Conservation (phyloP, 2,329 filamentous ascomycete species). For the Metarhizium anisopliae region DNA sequence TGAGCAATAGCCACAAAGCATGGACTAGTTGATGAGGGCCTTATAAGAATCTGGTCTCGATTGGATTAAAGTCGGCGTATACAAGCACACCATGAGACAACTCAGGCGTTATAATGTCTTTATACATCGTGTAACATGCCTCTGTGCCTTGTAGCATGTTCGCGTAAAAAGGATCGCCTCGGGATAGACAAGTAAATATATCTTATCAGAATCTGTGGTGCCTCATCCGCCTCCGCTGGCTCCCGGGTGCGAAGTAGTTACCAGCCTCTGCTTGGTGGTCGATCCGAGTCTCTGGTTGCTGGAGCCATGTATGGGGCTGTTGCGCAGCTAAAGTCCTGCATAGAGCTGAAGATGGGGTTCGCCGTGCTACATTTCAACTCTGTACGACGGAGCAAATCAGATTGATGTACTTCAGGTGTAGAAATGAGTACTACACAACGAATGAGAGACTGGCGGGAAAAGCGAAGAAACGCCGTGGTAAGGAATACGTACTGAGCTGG, state of each 20-base stretch:
- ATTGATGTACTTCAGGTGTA: too few relatives aligned
- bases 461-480: too few relatives aligned
- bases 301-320: neutral
- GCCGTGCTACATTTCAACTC: neutral
- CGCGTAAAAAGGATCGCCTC: neutral
- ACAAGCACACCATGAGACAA: neutral
- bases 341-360: neutral
- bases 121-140: neutral
- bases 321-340: neutral
- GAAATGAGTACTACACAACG: too few relatives aligned
- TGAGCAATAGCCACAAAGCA: too few relatives aligned
- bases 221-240: neutral
- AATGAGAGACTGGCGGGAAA: too few relatives aligned
- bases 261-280: neutral
- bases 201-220: neutral
- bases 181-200: neutral
- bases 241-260: neutral
- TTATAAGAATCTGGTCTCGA: neutral
- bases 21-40: too few relatives aligned
- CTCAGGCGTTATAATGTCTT: neutral
- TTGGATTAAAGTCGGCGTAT: neutral
- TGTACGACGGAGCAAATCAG: neutral
- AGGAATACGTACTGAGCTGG: too few relatives aligned
- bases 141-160: neutral
- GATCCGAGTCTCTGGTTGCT: neutral